Base-by-base conservation (phyloP, 139 green algal genomes). In the Mesotaenium endlicherianum region DNA sequence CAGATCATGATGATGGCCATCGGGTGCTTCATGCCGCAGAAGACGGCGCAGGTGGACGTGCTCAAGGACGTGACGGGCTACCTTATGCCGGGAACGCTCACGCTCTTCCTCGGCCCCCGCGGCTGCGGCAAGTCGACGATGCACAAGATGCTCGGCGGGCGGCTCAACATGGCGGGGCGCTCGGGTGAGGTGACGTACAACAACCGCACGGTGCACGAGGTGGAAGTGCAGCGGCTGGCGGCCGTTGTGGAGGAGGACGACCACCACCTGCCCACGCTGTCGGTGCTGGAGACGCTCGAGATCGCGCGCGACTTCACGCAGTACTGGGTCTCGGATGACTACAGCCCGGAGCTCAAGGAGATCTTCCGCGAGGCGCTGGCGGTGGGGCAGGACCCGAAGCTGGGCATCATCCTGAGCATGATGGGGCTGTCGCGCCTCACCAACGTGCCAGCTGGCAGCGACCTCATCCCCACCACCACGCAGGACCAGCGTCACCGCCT, bases 281-380 rank as follows among this genome's bases (percentile, higher is more conserved):
- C 79, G 4, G 79, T 85, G 30, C 26, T 38, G 41, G 79, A 85
- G 70, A 85, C 79, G 49, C 47, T 43, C 41, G 39, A 85, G 41
- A 80, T 79, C 34, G 59, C 79, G 1, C 50, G 47, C 17, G 40
- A 75, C 38, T 85, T 58, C 70, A 69, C 11, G 31, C 34, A 72
- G 11, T 5, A 40, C 5, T 11, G 11, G 11, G 43, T 14, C 41
- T 72, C 41, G 43, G 11, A 72, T 5, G 36, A 14, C 41, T 72
- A 72, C 41, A 11, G 17, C 6, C 5, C 6, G 11, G 11, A 5
- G 11, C 11, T 72, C 17, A 36, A 11, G 31, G 82, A 95, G 30
- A 94, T 86, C 14, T 91, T 95, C 2, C 64, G 89, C 30, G 93
- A 97, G 86, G 95, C 94, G 1, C 68, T 94, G 36, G 75, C 93